These are phyloP conservation scores for Fusarium avenaceum DNA, from an alignment of 2,329 filamentous ascomycete species.

Conservation along the genomic window DNA sequence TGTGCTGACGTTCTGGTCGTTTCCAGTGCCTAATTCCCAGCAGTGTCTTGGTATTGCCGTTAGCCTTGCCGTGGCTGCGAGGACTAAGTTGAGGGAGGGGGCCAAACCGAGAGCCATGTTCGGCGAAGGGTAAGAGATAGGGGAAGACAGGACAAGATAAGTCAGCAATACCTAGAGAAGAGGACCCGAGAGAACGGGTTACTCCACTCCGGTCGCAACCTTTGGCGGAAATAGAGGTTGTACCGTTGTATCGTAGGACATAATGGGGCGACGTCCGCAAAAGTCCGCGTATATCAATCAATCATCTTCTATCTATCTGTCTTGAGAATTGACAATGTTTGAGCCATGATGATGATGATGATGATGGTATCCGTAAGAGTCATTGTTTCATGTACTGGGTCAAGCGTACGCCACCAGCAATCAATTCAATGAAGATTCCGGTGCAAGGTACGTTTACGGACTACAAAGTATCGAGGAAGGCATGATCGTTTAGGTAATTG, in stretches of 20 bases:
- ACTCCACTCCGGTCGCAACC: conserved; percentile 32
- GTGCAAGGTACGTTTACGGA: background rate
- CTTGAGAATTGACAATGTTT: conserved; percentile 19
- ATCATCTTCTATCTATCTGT: background rate
- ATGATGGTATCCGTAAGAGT: background rate
- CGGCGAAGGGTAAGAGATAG: conserved; percentile 27
- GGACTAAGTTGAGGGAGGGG: conserved; percentile 1
- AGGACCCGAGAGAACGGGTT: conserved; percentile 32
- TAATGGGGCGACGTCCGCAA: conserved; percentile 8
- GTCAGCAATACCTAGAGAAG: conserved; percentile 16
- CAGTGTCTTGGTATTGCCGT: conserved; percentile 21
- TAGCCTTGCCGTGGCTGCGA: conserved; percentile 20
- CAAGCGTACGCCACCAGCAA: conserved; percentile 32
- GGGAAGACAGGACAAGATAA: conserved; percentile 22
- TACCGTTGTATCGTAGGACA: conserved; percentile 11
- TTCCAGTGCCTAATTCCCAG: conserved; percentile 16
- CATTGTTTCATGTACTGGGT: conserved; percentile 17
- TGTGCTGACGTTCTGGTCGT: background rate
- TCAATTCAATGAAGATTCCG: conserved; percentile 4
- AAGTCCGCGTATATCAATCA: conserved; percentile 8
- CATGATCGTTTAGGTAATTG: conserved; percentile 1
- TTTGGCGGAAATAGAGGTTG: conserved; percentile 26
- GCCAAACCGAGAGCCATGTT: conserved; percentile 4
- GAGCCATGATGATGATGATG: conserved; percentile 4
- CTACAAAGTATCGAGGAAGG: background rate